Percentiles rank a stretch among this genome's conserved stretches.
phyloP scores from a whole-genome alignment of 805 yeast genomes.

The Teunomyces lycoperdinae region DNA sequence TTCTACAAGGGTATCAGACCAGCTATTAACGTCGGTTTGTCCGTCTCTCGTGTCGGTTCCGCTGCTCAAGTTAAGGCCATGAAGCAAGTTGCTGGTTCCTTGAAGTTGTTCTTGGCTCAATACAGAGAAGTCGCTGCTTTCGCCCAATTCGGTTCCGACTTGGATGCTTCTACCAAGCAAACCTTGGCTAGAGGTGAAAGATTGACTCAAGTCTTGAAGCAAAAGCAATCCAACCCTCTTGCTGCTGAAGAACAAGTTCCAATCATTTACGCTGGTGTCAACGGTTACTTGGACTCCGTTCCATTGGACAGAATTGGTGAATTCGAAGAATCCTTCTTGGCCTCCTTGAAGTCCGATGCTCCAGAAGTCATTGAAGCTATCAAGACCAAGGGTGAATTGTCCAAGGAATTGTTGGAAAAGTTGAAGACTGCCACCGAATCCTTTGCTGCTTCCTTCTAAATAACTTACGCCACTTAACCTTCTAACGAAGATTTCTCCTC shows the following conservation, averaged over 20 bases:
- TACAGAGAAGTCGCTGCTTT: conserved; percentile 99
- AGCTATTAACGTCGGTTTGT: conserved; percentile 99
- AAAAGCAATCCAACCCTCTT: conserved; percentile 94
- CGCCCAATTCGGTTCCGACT: conserved; percentile 99
- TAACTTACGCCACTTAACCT: conserved; percentile 4
- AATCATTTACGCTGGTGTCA: conserved; percentile 98
- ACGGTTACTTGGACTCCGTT: conserved; percentile 93
- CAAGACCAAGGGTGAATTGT: conserved; percentile 84
- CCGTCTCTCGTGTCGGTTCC: conserved; percentile 99
- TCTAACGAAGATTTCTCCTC: conserved; percentile 5
- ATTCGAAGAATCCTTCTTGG: conserved; percentile 89
- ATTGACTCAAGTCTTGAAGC: conserved; percentile 97
- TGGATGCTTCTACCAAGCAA: conserved; percentile 99
- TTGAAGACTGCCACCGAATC: conserved; percentile 90
- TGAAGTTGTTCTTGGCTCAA: conserved; percentile 99
- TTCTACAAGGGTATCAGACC: conserved; percentile 99
- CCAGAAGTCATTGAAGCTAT: conserved; percentile 78
- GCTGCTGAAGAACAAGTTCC: conserved; percentile 99
- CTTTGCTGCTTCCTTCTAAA: conserved; percentile 83
- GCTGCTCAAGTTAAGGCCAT: conserved; percentile 99
- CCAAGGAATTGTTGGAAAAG: conserved; percentile 80
- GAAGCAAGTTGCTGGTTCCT: conserved; percentile 99
- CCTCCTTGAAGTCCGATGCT: conserved; percentile 90
- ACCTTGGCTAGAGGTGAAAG: conserved; percentile 99
- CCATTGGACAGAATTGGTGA: conserved; percentile 83